Percentiles rank a stretch among this genome's conserved stretches.
phyloP scores from a whole-genome alignment of 2,329 filamentous ascomycete genomes.

The Penicillium nordicum region DNA sequence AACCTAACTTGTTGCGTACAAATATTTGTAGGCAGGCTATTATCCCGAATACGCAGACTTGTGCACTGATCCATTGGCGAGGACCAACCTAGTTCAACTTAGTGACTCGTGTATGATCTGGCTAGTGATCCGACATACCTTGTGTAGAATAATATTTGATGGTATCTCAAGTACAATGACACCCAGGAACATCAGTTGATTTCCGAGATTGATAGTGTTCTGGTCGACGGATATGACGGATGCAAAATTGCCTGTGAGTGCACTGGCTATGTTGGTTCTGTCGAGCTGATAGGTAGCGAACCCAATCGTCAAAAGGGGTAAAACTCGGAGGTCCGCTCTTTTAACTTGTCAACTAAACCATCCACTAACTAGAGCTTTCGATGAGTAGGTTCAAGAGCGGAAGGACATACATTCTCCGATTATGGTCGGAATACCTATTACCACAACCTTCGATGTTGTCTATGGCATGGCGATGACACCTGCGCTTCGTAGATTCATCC shows the following conservation, averaged over 20 bases:
- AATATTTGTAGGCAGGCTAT: constrained; percentile 48
- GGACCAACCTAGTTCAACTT: constrained; percentile 38
- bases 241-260: constrained; percentile 50
- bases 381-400: background rate
- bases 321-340: constrained; percentile 48
- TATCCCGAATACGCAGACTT: constrained; percentile 50
- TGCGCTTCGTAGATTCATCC: no score
- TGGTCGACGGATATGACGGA: constrained; percentile 44
- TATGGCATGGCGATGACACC: background rate
- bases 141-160: constrained; percentile 44
- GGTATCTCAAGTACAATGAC: constrained; percentile 53
- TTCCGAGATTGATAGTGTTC: constrained; percentile 51
- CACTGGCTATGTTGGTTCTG: constrained; percentile 53
- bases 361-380: no score
- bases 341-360: background rate
- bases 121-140: constrained; percentile 2
- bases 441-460: background rate
- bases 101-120: constrained; percentile 15
- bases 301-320: constrained; percentile 50
- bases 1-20: constrained; percentile 44
- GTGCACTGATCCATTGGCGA: constrained; percentile 49
- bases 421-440: background rate
- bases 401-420: background rate
- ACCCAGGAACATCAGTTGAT: constrained; percentile 53
- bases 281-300: constrained; percentile 53